Base-by-base conservation (phyloP, 139 green algal species). In the Chlamydomonas schloesseri region DNA sequence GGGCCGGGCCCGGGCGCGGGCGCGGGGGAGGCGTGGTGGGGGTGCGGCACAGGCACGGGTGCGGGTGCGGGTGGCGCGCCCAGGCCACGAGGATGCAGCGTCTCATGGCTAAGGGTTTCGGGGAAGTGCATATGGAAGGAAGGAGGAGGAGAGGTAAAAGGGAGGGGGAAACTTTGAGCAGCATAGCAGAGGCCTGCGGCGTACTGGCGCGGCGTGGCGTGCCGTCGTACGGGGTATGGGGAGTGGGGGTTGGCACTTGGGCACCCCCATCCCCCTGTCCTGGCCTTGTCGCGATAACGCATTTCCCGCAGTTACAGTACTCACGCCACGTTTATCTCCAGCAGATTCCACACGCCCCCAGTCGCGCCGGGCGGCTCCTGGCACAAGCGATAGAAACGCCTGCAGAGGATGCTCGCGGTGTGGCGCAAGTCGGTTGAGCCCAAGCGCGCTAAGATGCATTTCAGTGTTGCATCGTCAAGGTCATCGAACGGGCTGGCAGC, bases 261-360 rank as follows among this genome's bases (percentile, higher is more conserved):
- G n/a, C n/a, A n/a, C n/a, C n/a, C n/a, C n/a, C n/a, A n/a, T n/a
- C n/a, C n/a, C n/a, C n/a, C n/a, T n/a, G n/a, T n/a, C n/a, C n/a
- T n/a, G n/a, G n/a, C n/a, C n/a, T n/a, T n/a, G n/a, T n/a, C n/a
- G n/a, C n/a, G n/a, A n/a, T n/a, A n/a, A n/a, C n/a, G n/a, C n/a
- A n/a, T n/a, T n/a, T n/a, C n/a, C n/a, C n/a, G n/a, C n/a, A n/a
- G n/a, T n/a, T n/a, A n/a, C n/a, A n/a, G n/a, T 36, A 29, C 75
- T 70, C 33, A 82, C 75, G 34, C 10, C 34, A 82, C 75, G 11
- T 82, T 58, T 24, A 82, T 71, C 15, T 72, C 75, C 21, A 82
- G 5, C 57, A 58, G 9, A 21, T 58, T 58, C 57, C 75, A 82
- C 8, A 82, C 29, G 33, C 31, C 58, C 15, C 11, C n/a, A 1